Evolutionary conservation across 495 filamentous ascomycete genomes (phyloP), one percentile per base, ranked within the genome.

Genomic region (Lasiosphaeria miniovina): DNA sequence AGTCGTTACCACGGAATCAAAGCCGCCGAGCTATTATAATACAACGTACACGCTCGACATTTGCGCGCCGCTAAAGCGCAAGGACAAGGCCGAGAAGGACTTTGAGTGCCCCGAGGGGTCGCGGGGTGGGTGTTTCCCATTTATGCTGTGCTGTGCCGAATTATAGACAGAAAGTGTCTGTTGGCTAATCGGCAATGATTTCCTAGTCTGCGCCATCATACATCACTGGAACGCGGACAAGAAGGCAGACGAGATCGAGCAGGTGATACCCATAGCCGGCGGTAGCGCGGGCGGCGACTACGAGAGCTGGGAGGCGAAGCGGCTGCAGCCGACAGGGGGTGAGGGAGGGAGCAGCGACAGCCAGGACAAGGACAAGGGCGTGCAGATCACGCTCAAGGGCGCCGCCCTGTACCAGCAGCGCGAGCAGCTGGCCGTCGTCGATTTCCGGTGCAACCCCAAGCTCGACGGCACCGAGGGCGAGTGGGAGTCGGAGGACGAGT

Each of bases 21-120:
- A 74, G 2, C 66, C 68, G 43, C 83, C 79, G 0, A 75, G 59
- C 9, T 60, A 70, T 10, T 65, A 67, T 36, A 96, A 96, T 66
- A 91, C 86, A 6, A 96, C 90, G 8, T 96, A 93, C 74, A 90
- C 89, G n/a, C 70, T 98, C 40, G 90, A 97, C 64, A 81, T 96
- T 52, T 98, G 94, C 73, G 74, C 75, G 40, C 77, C 80, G 15
- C 74, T 98, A 48, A 76, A 77, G 58, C 76, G 80, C 55, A 80
- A 76, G 36, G 79, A 80, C 45, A 77, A 77, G 5, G 69, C 72
- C 0, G 55, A 63, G 0, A 74, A 77, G 45, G 71, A 76, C 49
- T 73, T 89, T 43, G 66, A 84, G 70, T 86, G 91, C 73, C 74
- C 82, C n/a, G 66, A 75, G 63, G 82, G 86, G 61, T 75, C 88